These are phyloP conservation scores for Fusarium pilosicola DNA, from an alignment of 2,329 filamentous ascomycete species.

Conservation along the genomic window DNA sequence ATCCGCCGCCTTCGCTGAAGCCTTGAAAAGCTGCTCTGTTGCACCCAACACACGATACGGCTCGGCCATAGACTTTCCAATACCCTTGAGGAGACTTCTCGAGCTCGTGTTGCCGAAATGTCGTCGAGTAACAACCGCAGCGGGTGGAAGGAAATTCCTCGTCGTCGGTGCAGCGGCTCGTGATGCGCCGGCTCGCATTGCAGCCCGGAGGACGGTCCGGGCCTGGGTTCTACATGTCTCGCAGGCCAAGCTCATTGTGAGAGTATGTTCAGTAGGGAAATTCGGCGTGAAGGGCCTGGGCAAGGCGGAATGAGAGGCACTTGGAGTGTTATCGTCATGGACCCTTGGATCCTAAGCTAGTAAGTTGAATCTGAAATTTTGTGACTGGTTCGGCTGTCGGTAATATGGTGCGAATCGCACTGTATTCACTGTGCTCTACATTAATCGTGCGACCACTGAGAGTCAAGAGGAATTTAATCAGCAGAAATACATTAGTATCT, in stretches of 20 bases:
- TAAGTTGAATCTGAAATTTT: slow-evolving; percentile 1
- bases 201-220: slow-evolving; percentile 51
- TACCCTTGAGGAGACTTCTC: slow-evolving; percentile 48
- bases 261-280: background rate
- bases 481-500: background rate
- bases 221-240: slow-evolving; percentile 60
- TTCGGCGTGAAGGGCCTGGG: slow-evolving; percentile 6
- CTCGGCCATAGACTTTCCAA: slow-evolving; percentile 50
- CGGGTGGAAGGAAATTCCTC: slow-evolving; percentile 31
- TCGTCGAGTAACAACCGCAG: slow-evolving; percentile 40
- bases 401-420: slow-evolving; percentile 4
- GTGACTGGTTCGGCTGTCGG: slow-evolving; percentile 33
- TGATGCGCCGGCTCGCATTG: slow-evolving; percentile 46
- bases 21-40: slow-evolving; percentile 81
- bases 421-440: slow-evolving; percentile 23
- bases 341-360: slow-evolving; percentile 1
- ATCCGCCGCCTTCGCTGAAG: slow-evolving; percentile 76
- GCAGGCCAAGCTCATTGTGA: slow-evolving; percentile 54
- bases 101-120: slow-evolving; percentile 51
- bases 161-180: slow-evolving; percentile 39
- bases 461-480: background rate
- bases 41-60: slow-evolving; percentile 81
- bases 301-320: slow-evolving; percentile 12
- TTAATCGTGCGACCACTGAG: background rate
- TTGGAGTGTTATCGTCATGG: slow-evolving; percentile 46